These are phyloP conservation scores for Rutstroemia sp. DNA, from an alignment of 2,329 filamentous ascomycete species.

Conservation along the genomic window DNA sequence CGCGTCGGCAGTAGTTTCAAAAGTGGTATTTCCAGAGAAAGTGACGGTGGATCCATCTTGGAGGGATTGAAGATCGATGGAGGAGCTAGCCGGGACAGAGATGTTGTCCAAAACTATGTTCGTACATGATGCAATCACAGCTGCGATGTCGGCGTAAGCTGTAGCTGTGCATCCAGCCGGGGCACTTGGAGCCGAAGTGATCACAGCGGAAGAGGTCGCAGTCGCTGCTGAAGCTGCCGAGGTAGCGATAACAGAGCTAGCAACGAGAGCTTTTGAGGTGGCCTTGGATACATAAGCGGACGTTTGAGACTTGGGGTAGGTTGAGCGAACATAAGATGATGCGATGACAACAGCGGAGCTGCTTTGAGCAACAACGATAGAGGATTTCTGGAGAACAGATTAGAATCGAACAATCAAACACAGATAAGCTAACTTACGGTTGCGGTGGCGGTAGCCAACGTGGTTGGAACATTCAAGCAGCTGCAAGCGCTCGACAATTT, in stretches of 20 bases:
- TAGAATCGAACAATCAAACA: not conserved
- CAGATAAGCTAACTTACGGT: not conserved
- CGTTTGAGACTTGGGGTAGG: no score
- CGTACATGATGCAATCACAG: slow-evolving; percentile 34
- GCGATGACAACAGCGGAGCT: no score
- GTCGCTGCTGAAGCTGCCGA: not conserved
- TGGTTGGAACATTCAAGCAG: slow-evolving; percentile 8
- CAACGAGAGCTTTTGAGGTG: not conserved
- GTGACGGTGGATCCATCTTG: slow-evolving; percentile 40
- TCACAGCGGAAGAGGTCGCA: not conserved
- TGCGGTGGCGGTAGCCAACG: not conserved
- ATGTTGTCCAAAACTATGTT: slow-evolving; percentile 36
- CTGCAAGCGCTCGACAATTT: slow-evolving; percentile 17
- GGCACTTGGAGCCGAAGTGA: not conserved
- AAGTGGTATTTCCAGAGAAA: slow-evolving; percentile 58
- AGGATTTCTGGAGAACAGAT: not conserved
- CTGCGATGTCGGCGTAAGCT: slow-evolving; percentile 34
- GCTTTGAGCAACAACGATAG: no score
- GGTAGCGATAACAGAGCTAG: not conserved
- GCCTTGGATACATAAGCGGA: not conserved
- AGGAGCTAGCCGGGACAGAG: slow-evolving; percentile 32
- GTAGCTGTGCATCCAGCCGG: slow-evolving; percentile 43
- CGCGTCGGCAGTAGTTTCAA: slow-evolving; percentile 56
- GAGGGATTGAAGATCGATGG: slow-evolving; percentile 35
- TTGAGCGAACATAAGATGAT: no score